Evolutionary conservation across 192 early-diverging fungal species (phyloP), one percentile per base, ranked within the genome.

Genomic region (Backusella australiensis): DNA sequence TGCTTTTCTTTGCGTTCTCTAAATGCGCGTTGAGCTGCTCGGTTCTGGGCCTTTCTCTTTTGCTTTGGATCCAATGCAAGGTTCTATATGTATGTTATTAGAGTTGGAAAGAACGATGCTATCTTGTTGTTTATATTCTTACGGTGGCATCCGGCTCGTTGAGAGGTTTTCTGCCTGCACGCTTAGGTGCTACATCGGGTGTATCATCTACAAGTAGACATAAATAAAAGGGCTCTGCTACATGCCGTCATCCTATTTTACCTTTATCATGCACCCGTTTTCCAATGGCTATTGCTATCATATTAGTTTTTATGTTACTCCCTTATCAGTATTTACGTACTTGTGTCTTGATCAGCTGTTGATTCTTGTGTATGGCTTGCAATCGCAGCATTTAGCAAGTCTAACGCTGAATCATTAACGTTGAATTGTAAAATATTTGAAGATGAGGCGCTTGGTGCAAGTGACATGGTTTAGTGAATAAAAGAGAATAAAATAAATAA

Each of bases 1-100:
- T 95, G 93, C 72, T 89, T 86, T 74, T 95, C 91, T 77, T 93
- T 94, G 66, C 95, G 91, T 71, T 96, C 94, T 52, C 95, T 69
- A 36, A 80, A 80, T 19, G 79, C 79, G 15, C 81, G 74, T 34
- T 82, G 81, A 36, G 81, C 81, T 7, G 74, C 74, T 69, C 81
- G 53, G 41, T 82, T 82, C 35, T 82, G 81, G 0, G 81, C 81
- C 52, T 82, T 82, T n/a, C 81, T 69, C n/a, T 82, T 82, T 69
- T 75, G 77, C 46, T 82, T 82, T 23, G 77, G 77, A 56, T 82
- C 81, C 17, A 14, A 38, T 69, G 68, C 12, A 69, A 23, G 14
- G 3, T 69, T 38, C 68, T 69, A 23, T 6, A 69, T 41, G 42
- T 5, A 44, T 44, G 3, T 17, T 0, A 17, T 44, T 44, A 5